phyloP scores from a whole-genome alignment of 2,329 filamentous ascomycete genomes.

The Volutella citrinella region DNA sequence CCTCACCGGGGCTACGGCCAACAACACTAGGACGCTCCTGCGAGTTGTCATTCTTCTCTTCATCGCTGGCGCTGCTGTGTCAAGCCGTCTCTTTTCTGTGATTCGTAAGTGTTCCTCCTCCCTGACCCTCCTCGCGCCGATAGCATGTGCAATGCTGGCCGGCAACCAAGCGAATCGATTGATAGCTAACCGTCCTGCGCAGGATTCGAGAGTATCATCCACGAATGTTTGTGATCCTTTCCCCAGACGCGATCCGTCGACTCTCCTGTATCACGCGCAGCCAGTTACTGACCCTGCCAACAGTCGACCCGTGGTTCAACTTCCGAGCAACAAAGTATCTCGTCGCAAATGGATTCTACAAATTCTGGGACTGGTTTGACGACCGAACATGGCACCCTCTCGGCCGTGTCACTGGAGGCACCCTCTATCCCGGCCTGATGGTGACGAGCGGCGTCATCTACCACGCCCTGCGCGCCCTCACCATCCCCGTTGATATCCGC shows the following conservation, averaged over 20 bases:
- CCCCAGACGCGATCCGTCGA: too few species aligned
- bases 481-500: slow-evolving; percentile 93
- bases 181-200: slow-evolving; percentile 32
- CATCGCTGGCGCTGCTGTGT: slow-evolving; percentile 87
- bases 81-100: slow-evolving; percentile 95
- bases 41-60: slow-evolving; percentile 85
- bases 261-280: too few species aligned
- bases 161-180: too few species aligned
- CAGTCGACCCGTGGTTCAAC: slow-evolving; percentile 99
- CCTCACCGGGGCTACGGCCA: slow-evolving; percentile 74
- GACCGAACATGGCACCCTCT: slow-evolving; percentile 99
- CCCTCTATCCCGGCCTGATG: slow-evolving; percentile 98
- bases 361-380: slow-evolving; percentile 99
- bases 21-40: slow-evolving; percentile 80
- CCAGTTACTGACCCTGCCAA: slow-evolving; percentile 28
- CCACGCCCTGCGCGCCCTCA: slow-evolving; percentile 83
- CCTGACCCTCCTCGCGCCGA: slow-evolving; percentile 4
- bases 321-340: slow-evolving; percentile 98
- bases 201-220: slow-evolving; percentile 99
- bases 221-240: slow-evolving; percentile 98
- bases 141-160: too few species aligned
- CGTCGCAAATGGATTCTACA: slow-evolving; percentile 94
- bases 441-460: slow-evolving; percentile 98
- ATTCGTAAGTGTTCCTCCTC: slow-evolving; percentile 67
- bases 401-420: slow-evolving; percentile 95